Conservation (phyloP, 164 flowering plant species). For the Sextonia rubra region DNA sequence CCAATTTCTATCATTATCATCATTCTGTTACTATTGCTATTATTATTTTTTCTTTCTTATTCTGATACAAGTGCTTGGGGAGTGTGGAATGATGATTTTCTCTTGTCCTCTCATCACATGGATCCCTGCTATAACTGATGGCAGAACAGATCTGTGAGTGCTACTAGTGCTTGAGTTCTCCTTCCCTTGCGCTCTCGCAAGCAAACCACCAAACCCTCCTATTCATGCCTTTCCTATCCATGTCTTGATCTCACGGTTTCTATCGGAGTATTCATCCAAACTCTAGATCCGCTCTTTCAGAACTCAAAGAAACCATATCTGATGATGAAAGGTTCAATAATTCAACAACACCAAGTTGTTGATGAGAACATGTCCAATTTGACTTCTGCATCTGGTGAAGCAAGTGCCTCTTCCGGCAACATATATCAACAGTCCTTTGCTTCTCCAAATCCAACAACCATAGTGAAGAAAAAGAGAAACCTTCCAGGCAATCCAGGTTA, state of each 20-base stretch:
- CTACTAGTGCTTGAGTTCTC: neutral
- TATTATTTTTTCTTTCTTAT: conserved; percentile 5
- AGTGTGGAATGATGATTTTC: conserved; percentile 8
- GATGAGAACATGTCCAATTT: conserved; percentile 81
- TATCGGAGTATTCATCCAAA: neutral
- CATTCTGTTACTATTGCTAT: neutral
- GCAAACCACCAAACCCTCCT: neutral
- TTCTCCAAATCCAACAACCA: conserved; percentile 25
- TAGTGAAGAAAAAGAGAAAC: conserved; percentile 65
- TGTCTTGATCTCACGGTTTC: neutral
- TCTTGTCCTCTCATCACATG: conserved; percentile 24
- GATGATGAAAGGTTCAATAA: conserved; percentile 43
- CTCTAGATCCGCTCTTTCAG: neutral
- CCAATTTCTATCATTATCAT: conserved; percentile 5
- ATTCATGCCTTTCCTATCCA: neutral
- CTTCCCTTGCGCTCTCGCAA: neutral
- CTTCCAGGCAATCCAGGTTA: conserved; percentile 86
- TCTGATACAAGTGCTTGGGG: conserved; percentile 9
- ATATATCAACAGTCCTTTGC: conserved; percentile 31
- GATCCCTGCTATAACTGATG: neutral
- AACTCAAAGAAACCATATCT: conserved; percentile 7
- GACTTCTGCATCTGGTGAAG: conserved; percentile 70
- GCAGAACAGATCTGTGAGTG: conserved; percentile 11
- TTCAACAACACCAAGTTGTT: conserved; percentile 27
- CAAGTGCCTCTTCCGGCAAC: conserved; percentile 57